Evolutionary conservation across 2,329 filamentous ascomycete species (phyloP).

Genomic region (Rhinocladiella mackenziei): DNA sequence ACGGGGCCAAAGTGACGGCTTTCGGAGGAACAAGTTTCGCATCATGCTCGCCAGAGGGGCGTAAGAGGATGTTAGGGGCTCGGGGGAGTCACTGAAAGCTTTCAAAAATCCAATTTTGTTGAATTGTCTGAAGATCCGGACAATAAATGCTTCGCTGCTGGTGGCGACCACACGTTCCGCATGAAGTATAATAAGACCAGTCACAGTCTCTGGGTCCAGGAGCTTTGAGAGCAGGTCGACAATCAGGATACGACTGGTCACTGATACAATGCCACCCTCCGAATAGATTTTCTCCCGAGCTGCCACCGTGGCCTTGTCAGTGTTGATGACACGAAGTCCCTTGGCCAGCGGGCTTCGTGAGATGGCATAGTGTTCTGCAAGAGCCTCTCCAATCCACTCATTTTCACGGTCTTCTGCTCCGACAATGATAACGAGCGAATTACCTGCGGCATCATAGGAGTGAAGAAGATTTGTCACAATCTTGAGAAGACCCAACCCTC

Average conservation of each 20-base stretch:
- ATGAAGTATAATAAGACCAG: constrained; percentile 81
- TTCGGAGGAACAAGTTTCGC: constrained; percentile 84
- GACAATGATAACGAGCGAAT: constrained; percentile 84
- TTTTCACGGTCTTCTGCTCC: constrained; percentile 91
- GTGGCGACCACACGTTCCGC: constrained; percentile 80
- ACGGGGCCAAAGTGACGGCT: constrained; percentile 84
- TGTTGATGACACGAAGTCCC: constrained; percentile 88
- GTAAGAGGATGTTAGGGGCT: constrained; percentile 85
- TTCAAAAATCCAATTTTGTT: constrained; percentile 94
- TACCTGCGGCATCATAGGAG: constrained; percentile 92
- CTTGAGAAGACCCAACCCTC: constrained; percentile 85
- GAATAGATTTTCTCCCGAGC: constrained; percentile 88
- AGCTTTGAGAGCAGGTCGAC: constrained; percentile 84
- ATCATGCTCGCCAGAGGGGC: constrained; percentile 85
- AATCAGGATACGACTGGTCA: constrained; percentile 91
- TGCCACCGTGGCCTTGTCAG: constrained; percentile 82
- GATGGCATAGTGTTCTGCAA: constrained; percentile 91
- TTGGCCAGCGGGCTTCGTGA: constrained; percentile 77
- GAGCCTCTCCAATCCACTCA: constrained; percentile 90
- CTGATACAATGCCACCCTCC: constrained; percentile 85
- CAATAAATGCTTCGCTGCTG: constrained; percentile 88
- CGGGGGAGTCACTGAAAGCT: constrained; percentile 89
- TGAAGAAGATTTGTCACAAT: constrained; percentile 94
- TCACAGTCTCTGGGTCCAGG: constrained; percentile 77
- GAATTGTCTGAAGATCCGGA: constrained; percentile 88